Percentiles rank a stretch among this genome's conserved stretches.
Evolutionary conservation across 1,284 basidiomycete genomes (phyloP).

Genomic region (Boletus sp.): DNA sequence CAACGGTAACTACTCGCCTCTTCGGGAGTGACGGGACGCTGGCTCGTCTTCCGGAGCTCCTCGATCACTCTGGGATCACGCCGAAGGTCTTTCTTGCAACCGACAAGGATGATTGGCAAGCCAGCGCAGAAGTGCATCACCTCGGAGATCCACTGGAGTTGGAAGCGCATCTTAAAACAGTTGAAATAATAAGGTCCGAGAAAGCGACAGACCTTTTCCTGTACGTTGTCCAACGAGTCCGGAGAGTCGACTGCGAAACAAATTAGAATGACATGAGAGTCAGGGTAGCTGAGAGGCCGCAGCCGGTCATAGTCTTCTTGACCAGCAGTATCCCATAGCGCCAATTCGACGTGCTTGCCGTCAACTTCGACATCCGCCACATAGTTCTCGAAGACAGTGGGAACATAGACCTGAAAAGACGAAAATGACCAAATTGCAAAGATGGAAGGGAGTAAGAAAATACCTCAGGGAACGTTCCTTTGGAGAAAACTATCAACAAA

Average conservation of each 20-base stretch:
- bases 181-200: neutral
- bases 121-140: constrained; percentile 90
- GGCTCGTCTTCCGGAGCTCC: constrained; percentile 77
- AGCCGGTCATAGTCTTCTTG: constrained; percentile 91
- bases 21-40: constrained; percentile 75
- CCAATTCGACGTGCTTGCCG: constrained; percentile 88
- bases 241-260: constrained; percentile 93
- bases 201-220: constrained; percentile 75
- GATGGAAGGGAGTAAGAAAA: neutral
- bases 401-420: constrained; percentile 73
- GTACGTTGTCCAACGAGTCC: constrained; percentile 90
- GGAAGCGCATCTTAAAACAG: constrained; percentile 8
- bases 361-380: constrained; percentile 89
- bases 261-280: constrained; percentile 91
- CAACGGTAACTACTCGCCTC: constrained; percentile 43
- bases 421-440: neutral
- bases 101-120: constrained; percentile 86
- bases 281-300: constrained; percentile 86
- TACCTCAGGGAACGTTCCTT: constrained; percentile 93
- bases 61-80: constrained; percentile 76
- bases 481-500: constrained; percentile 82
- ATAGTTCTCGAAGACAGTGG: constrained; percentile 91
- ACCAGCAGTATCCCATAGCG: constrained; percentile 94
- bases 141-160: constrained; percentile 83
- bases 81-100: constrained; percentile 89